Percentiles rank a stretch among this genome's conserved stretches.
Conservation (phyloP, 371 early-diverging fungal genomes). For the Mortierella sp. region DNA sequence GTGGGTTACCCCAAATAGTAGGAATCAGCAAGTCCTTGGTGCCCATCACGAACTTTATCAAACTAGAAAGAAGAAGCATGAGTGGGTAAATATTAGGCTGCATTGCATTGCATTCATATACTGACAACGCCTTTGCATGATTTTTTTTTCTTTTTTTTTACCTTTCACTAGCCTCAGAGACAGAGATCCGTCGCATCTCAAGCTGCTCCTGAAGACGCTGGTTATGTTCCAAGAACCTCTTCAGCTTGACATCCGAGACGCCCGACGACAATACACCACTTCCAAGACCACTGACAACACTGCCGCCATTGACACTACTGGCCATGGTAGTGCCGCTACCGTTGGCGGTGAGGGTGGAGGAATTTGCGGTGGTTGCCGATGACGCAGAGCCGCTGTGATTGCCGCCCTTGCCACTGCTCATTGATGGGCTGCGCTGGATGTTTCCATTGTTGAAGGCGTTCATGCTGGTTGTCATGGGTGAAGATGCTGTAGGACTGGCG, state of each 20-base stretch:
- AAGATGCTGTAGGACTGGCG: constrained; percentile 15
- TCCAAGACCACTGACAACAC: not conserved
- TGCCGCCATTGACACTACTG: constrained; percentile 5
- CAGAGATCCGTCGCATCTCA: constrained; percentile 83
- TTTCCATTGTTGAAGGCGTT: constrained; percentile 8
- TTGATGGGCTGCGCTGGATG: constrained; percentile 29
- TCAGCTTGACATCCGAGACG: constrained; percentile 81
- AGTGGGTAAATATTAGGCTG: not conserved
- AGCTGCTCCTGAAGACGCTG: constrained; percentile 85
- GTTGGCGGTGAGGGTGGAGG: constrained; percentile 23
- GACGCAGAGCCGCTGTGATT: constrained; percentile 18
- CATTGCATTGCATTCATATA: not conserved
- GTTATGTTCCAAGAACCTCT: constrained; percentile 84
- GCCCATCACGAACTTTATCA: constrained; percentile 70
- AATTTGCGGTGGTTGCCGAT: constrained; percentile 31
- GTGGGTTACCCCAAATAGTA: constrained; percentile 81
- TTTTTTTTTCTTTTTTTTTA: not conserved
- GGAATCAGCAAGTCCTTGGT: constrained; percentile 85
- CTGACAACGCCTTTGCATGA: not conserved
- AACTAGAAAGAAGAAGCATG: constrained; percentile 40
- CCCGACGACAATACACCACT: constrained; percentile 20
- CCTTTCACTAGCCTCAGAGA: constrained; percentile 76
- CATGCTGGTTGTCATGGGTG: constrained; percentile 14
- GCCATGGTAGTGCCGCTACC: constrained; percentile 13
- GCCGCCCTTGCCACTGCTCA: constrained; percentile 24